A percentile compares a stretch with the other conserved stretches of the same genome.
Evolutionary conservation across 345 rosid genomes (phyloP).

Genomic region (Melastoma malabathricum): DNA sequence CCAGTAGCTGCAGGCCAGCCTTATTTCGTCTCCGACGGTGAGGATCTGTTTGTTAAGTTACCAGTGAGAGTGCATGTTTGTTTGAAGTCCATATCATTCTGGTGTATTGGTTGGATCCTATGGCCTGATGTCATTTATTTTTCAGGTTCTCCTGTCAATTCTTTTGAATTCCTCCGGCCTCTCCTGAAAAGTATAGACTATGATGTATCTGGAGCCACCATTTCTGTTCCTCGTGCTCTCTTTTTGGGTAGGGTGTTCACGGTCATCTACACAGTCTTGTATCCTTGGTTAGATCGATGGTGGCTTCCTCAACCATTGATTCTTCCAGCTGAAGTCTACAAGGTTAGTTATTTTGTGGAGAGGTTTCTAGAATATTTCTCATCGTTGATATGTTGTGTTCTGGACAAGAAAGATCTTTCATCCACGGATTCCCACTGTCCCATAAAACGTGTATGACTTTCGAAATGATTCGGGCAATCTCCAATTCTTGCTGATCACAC

Average conservation of each 20-base stretch:
- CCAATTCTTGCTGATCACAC: too few relatives aligned
- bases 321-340: slow-evolving; percentile 88
- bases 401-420: too few relatives aligned
- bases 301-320: slow-evolving; percentile 87
- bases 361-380: not conserved
- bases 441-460: too few relatives aligned
- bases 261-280: slow-evolving; percentile 44
- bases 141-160: slow-evolving; percentile 75
- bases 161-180: slow-evolving; percentile 67
- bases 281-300: slow-evolving; percentile 65
- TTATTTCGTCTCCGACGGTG: slow-evolving; percentile 93
- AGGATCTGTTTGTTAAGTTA: not conserved
- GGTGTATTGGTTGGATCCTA: not conserved
- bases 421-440: too few relatives aligned
- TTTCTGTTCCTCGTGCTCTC: slow-evolving; percentile 47
- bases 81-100: not conserved
- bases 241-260: slow-evolving; percentile 42
- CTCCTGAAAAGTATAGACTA: slow-evolving; percentile 61
- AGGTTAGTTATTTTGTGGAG: slow-evolving; percentile 28
- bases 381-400: too few relatives aligned
- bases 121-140: slow-evolving; percentile 1
- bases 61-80: too few relatives aligned
- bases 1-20: slow-evolving; percentile 91
- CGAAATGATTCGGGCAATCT: too few relatives aligned
- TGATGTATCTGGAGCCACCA: slow-evolving; percentile 42